Conservation (phyloP, 768 basidiomycete species). For the Pleurotus pulmonarius region DNA sequence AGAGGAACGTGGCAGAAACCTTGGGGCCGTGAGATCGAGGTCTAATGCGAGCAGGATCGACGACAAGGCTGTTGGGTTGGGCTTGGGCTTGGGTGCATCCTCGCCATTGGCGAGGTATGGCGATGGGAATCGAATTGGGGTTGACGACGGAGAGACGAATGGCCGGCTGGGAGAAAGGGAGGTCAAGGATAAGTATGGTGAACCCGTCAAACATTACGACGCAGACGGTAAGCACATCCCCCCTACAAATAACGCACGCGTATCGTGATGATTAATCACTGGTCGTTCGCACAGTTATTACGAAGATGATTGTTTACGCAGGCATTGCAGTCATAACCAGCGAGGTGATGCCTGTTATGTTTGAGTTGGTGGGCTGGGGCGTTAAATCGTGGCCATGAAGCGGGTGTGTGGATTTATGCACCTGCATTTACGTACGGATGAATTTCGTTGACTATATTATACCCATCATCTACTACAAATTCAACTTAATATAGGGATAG, state of each 20-base stretch:
- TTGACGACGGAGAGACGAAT: conserved; percentile 20
- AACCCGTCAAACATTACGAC: conserved; percentile 69
- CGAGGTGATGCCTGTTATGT: conserved; percentile 62
- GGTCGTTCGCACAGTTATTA: conserved; percentile 52
- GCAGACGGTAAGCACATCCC: conserved; percentile 61
- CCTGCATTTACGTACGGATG: too few relatives aligned
- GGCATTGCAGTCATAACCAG: conserved; percentile 75
- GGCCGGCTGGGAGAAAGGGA: conserved; percentile 24
- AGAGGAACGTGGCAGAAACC: conserved; percentile 26
- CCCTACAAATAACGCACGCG: conserved; percentile 10
- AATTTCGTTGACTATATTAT: too few relatives aligned
- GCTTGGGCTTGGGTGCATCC: conserved; percentile 14
- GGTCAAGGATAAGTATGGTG: conserved; percentile 25
- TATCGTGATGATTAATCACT: conserved; percentile 4
- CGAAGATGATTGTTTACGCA: conserved; percentile 86
- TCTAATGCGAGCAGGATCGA: neutral
- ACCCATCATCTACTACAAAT: too few relatives aligned
- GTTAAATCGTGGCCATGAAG: conserved; percentile 31
- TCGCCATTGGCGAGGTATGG: neutral
- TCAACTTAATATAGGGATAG: too few relatives aligned
- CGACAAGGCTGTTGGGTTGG: conserved; percentile 10
- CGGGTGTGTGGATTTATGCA: too few relatives aligned
- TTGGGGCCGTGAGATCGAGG: neutral
- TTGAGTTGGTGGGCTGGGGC: conserved; percentile 69
- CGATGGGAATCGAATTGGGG: conserved; percentile 3